Evolutionary conservation across 2,329 filamentous ascomycete species (phyloP).

Genomic region (Neoascochyta sp.): DNA sequence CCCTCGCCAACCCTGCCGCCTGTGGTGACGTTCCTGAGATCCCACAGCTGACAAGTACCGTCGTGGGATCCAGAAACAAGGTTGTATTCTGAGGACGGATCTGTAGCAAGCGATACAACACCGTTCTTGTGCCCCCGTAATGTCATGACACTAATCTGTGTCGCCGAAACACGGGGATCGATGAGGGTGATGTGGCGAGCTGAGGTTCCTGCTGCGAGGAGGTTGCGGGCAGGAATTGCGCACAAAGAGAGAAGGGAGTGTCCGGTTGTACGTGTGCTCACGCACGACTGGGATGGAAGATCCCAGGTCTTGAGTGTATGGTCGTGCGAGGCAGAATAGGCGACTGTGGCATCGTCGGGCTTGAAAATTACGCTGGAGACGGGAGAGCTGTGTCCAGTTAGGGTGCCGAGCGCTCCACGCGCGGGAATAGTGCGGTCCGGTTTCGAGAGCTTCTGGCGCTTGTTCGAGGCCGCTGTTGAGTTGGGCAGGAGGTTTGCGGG

Average conservation of each 20-base stretch:
- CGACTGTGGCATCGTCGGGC: conserved; percentile 77
- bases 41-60: conserved; percentile 90
- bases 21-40: conserved; percentile 68
- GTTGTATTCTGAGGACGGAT: conserved; percentile 70
- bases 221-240: conserved; percentile 63
- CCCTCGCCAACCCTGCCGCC: conserved; percentile 51
- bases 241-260: conserved; percentile 78
- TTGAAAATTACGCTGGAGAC: conserved; percentile 84
- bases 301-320: conserved; percentile 90
- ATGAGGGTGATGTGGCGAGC: conserved; percentile 88
- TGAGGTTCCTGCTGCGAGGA: conserved; percentile 72
- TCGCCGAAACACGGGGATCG: conserved; percentile 77
- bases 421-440: conserved; percentile 62
- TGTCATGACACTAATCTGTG: conserved; percentile 80
- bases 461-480: conserved; percentile 59
- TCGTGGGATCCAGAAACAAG: conserved; percentile 88
- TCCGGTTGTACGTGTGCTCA: conserved; percentile 78
- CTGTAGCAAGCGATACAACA: conserved; percentile 56
- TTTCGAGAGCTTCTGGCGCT: conserved; percentile 68
- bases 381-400: conserved; percentile 67
- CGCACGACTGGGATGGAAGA: conserved; percentile 71
- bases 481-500: conserved; percentile 66
- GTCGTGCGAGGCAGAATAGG: conserved; percentile 88
- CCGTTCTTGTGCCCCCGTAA: conserved; percentile 82
- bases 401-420: conserved; percentile 72